phyloP scores from a whole-genome alignment of 768 basidiomycete species.

The Chiua virens region DNA sequence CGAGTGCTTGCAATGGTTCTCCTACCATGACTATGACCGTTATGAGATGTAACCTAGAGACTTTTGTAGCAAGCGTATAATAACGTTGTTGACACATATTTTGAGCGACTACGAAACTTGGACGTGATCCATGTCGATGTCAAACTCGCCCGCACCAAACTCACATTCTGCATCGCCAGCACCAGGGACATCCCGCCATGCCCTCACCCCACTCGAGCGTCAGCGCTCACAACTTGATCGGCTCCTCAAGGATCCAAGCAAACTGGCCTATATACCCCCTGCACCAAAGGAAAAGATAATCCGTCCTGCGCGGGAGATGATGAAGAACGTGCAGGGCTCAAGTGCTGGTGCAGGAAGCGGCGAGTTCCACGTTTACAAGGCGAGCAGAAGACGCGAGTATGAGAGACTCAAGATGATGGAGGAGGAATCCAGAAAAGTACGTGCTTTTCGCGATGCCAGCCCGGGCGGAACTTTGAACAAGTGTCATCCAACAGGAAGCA shows the following conservation, averaged over 20 bases:
- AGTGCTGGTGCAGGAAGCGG: slow-evolving; percentile 97
- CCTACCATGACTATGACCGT: too few relatives aligned
- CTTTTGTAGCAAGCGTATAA: too few relatives aligned
- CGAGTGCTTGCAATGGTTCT: too few relatives aligned
- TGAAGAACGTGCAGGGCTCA: slow-evolving; percentile 99
- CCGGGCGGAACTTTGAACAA: neutral
- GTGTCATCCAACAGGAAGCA: slow-evolving; percentile 51
- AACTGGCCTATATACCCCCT: slow-evolving; percentile 76
- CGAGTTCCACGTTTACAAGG: slow-evolving; percentile 99
- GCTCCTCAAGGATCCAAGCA: slow-evolving; percentile 86
- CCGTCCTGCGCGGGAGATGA: slow-evolving; percentile 87
- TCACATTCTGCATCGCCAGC: slow-evolving; percentile 34
- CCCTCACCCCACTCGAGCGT: slow-evolving; percentile 48
- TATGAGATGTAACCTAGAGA: too few relatives aligned
- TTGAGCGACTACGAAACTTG: slow-evolving; percentile 7
- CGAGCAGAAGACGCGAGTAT: slow-evolving; percentile 89
- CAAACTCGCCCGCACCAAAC: slow-evolving; percentile 29
- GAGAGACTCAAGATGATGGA: slow-evolving; percentile 91
- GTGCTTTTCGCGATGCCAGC: slow-evolving; percentile 14
- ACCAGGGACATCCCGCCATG: slow-evolving; percentile 41
- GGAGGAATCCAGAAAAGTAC: slow-evolving; percentile 74
- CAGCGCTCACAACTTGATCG: slow-evolving; percentile 75
- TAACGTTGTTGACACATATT: slow-evolving; percentile 23
- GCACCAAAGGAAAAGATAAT: slow-evolving; percentile 81
- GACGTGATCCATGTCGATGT: slow-evolving; percentile 25